Base-by-base conservation (phyloP, 2,329 filamentous ascomycete species). In the Pochonia chlamydosporia region DNA sequence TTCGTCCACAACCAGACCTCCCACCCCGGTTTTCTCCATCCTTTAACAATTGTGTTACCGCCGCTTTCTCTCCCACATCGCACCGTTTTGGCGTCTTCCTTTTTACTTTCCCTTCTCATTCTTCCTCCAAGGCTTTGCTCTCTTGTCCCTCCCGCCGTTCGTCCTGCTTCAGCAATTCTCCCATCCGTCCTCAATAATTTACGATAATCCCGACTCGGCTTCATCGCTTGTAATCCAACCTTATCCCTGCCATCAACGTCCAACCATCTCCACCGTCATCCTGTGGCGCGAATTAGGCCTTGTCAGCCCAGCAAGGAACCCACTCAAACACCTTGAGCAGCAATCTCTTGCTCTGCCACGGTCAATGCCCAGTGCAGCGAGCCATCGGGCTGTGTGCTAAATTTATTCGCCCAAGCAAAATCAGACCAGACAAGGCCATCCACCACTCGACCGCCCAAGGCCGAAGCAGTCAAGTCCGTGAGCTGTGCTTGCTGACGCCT, bases 201-300 rank as follows among this genome's bases (percentile, higher is more conserved):
- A n/a, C 35, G 18, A 10, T 13, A 3, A 7, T 14, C 14, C 9
- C 3, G 16, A 18, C 20, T 14, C n/a, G 16, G 14, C 31, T 14
- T 35, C n/a, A 13, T 16, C 31, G 16, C 31, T 16, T 18, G n/a
- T 6, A 18, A 39, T 23, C 35, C n/a, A 23, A 23, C 11, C 18
- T 18, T 13, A 39, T 39, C 35, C 35, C 35, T 28, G 39, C 39
- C 31, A 33, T 35, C 31, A 30, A 31, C 31, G 31, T 9, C 16
- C 30, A 44, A 23, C 20, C 16, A 28, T 26, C 42, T 44, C 42
- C 42, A 44, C 30, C 31, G 18, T 23, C 14, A n/a, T 44, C 42
- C 42, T 37, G 42, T 44, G 42, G 42, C 31, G 31, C 42, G 18
- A 44, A 44, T 44, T 35, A 36, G 9, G 28, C 31, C 42, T n/a